A percentile compares a stretch with the other conserved stretches of the same genome.
phyloP scores from a whole-genome alignment of 331 rosid genomes.

The Spiraea crenata region DNA sequence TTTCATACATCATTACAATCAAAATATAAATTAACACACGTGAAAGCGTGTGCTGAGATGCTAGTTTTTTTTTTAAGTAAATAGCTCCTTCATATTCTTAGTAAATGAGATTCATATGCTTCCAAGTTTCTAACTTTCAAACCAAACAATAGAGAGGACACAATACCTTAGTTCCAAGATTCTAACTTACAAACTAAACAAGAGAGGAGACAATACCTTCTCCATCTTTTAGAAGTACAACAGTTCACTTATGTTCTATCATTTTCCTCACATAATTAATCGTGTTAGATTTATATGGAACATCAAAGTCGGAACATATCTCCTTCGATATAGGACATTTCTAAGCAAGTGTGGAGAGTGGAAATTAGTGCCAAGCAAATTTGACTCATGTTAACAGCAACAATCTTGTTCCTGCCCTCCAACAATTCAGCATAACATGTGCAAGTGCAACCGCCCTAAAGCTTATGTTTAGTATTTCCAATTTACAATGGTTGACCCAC shows the following conservation, averaged over 20 bases:
- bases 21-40: no score
- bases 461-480: neutral
- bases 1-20: no score
- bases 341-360: constrained; percentile 5
- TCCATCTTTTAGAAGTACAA: no score
- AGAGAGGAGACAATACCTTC: no score
- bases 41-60: no score
- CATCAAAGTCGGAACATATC: no score
- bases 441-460: constrained; percentile 18
- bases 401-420: neutral
- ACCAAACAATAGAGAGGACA: neutral
- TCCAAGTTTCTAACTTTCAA: neutral
- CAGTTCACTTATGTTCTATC: no score
- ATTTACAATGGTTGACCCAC: neutral
- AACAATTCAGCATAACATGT: constrained; percentile 14
- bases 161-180: no score
- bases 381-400: constrained; percentile 3
- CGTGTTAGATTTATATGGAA: no score
- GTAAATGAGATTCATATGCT: neutral
- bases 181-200: no score
- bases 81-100: neutral
- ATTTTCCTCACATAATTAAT: no score
- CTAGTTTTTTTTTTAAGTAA: neutral
- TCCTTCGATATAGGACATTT: no score
- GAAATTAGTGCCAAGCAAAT: neutral